Evolutionary conservation across 148 eudicot species (phyloP), one percentile per base, ranked within the genome.

Genomic region (Chenopodium suecicum): DNA sequence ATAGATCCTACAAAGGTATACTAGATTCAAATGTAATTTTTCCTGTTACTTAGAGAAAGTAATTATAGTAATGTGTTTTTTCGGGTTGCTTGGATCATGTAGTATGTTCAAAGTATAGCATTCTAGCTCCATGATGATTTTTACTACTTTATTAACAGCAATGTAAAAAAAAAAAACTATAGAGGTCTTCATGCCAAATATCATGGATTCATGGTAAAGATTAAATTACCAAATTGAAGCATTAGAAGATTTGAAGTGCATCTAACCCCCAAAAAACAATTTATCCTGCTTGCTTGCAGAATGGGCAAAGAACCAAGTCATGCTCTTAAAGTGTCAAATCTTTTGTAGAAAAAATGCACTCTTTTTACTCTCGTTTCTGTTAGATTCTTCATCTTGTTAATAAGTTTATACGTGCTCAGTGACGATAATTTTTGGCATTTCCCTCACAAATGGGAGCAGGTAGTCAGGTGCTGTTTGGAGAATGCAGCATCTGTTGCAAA

Each of bases 1-100:
- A 78, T 95, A 46, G 97, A 95, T 87, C 98, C 98, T 75, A 68
- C 98, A 78, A 95, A 93, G 96, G 98, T 92, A 89, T 47, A 44
- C n/a, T 52, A 69, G 2, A 64, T 32, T 5, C 12, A 32, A 32
- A 68, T 68, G 63, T 58, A 58, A 19, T 58, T 58, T 58, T 58
- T 14, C 7, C 19, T 14, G 6, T 5, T 62, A 62, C 23, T 58
- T n/a, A 0, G 4, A 22, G 16, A 56, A 16, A 13, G 16, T 56
- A 12, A 56, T 13, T 12, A 2, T 56, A 56, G 17, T 56, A 56
- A 16, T 56, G 60, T 56, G 7, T 16, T 56, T 56, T 4, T 17
- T 56, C 20, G 5, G 22, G n/a, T 56, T 17, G 17, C 17, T 56
- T 56, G 62, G 2, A 48, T 11, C 3, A 12, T 56, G 62, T 16